Base-by-base conservation (phyloP, 768 basidiomycete species). In the Mycena belliarum region DNA sequence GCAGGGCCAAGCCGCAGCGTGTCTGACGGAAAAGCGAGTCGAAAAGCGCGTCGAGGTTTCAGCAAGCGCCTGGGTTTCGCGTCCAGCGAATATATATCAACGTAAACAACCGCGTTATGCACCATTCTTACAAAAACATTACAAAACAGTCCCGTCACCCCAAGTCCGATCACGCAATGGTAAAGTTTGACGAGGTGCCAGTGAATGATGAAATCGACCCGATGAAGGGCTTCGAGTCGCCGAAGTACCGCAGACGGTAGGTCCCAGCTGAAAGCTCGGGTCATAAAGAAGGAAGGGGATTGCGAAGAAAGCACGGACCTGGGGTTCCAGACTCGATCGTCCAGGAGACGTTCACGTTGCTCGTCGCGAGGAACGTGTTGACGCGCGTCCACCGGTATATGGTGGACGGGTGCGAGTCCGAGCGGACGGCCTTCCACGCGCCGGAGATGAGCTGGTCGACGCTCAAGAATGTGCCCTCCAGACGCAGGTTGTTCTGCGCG, bases 321-420 rank as follows among this genome's bases (percentile, higher is more conserved):
- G 82, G 79, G 4, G 85, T 86, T 41, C 77, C 80, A 23, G 70
- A 69, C 68, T 90, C 87, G 56, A 90, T 85, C 25, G 79, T 83
- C 87, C 88, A 90, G 42, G 83, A 79, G 55, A 90, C 75, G 43
- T 81, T 81, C 29, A 89, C 87, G 6, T 79, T 81, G 66, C 87
- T 89, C 18, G 79, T 83, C 8, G 82, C 86, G 40, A 83, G 68
- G 50, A 84, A 63, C 84, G 75, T 76, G 70, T 70, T 86, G 14
- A 77, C 82, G 69, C 87, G 77, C 23, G 65, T 70, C 90, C 90
- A 91, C 55, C 77, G 75, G 65, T 82, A 90, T 20, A 76, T 78
- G 1, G 89, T 91, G 5, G 87, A 90, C 28, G 88, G 88, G 69
- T 91, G 89, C 20, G 90, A 91, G 71, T 93, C 91, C 15, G 87